Conservation (phyloP, 805 yeast genomes). For the Ogataea corticis region DNA sequence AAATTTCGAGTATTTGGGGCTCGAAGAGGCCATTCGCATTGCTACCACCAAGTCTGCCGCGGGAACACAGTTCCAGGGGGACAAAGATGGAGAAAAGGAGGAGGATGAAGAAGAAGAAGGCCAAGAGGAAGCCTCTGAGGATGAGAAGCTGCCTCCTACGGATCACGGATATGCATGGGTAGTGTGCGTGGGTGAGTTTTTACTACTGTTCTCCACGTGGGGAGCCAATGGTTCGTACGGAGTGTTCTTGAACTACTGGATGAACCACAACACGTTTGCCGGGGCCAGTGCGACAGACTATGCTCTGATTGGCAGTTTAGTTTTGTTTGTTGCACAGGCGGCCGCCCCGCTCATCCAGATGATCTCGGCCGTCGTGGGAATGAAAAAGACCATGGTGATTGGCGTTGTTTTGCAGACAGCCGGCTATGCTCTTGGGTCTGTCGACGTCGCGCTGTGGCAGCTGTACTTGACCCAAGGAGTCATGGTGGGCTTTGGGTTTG, state of each 20-base stretch:
- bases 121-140: conserved; percentile 9
- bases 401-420: conserved; percentile 47
- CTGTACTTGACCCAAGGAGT: conserved; percentile 55
- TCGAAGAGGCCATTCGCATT: conserved; percentile 28
- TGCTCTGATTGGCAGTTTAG: conserved; percentile 59
- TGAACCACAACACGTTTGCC: conserved; percentile 45
- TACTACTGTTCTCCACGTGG: conserved; percentile 58
- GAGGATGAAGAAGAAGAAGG: conserved; percentile 9
- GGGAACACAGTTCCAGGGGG: conserved; percentile 2
- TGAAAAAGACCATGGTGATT: conserved; percentile 23
- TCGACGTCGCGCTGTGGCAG: conserved; percentile 48
- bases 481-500: conserved; percentile 52
- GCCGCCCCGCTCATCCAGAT: conserved; percentile 27
- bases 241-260: conserved; percentile 55
- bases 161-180: conserved; percentile 69
- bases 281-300: conserved; percentile 58
- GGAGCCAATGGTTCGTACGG: conserved; percentile 67
- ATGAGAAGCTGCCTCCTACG: conserved; percentile 34
- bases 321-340: conserved; percentile 26
- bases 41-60: conserved; percentile 20
- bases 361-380: conserved; percentile 25
- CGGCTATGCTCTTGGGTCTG: conserved; percentile 53
- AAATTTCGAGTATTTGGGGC: conserved; percentile 22
- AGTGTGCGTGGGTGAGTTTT: conserved; percentile 40
- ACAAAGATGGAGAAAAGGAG: conserved; percentile 5